These are phyloP conservation scores for Butyriboletus loyo DNA, from an alignment of 768 basidiomycete genomes.

Conservation along the genomic window DNA sequence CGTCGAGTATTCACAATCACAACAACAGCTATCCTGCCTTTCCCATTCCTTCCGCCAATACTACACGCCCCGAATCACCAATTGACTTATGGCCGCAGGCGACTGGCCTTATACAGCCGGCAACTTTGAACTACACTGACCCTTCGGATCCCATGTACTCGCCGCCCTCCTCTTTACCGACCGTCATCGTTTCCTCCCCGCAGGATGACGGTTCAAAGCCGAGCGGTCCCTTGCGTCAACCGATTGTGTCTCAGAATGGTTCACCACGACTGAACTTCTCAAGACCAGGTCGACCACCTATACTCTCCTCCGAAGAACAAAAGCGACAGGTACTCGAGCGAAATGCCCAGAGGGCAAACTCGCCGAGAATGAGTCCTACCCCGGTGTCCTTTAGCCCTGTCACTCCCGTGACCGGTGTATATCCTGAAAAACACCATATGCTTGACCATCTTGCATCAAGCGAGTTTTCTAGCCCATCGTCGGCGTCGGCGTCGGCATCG, in stretches of 20 bases:
- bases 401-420: constrained; percentile 23
- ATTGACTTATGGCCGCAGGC: constrained; percentile 19
- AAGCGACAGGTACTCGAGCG: constrained; percentile 54
- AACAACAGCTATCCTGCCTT: background rate
- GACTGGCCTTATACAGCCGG: constrained; percentile 5
- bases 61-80: background rate
- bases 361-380: constrained; percentile 24
- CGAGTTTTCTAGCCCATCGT: background rate
- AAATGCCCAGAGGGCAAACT: constrained; percentile 44
- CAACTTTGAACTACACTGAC: constrained; percentile 3
- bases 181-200: constrained; percentile 54
- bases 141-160: constrained; percentile 14
- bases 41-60: background rate
- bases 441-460: background rate
- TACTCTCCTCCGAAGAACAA: constrained; percentile 36
- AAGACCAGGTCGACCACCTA: constrained; percentile 51
- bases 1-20: background rate
- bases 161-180: constrained; percentile 39
- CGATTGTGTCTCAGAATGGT: constrained; percentile 34
- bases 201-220: constrained; percentile 24
- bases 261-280: constrained; percentile 57
- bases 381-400: constrained; percentile 11
- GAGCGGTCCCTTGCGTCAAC: constrained; percentile 34
- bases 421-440: background rate
- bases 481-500: background rate